phyloP scores from a whole-genome alignment of 2,329 filamentous ascomycete species.

The Fusarium buxicola region DNA sequence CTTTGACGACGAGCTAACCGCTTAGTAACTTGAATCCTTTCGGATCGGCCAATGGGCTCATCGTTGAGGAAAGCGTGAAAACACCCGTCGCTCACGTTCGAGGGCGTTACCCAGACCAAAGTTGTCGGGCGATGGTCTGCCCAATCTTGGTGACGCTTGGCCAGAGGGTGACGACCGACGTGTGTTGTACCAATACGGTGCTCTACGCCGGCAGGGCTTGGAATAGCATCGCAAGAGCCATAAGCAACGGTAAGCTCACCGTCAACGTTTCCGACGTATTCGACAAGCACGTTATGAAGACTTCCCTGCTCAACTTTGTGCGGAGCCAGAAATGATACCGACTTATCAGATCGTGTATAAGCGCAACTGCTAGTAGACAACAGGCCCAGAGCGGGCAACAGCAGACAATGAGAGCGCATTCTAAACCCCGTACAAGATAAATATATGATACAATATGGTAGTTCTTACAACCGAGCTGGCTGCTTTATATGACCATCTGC shows the following conservation, averaged over 20 bases:
- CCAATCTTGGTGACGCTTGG: constrained; percentile 35
- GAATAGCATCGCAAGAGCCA: constrained; percentile 27
- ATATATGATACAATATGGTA: no score
- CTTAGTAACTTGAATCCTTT: constrained; percentile 26
- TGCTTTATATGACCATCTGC: no score
- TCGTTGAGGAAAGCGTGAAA: constrained; percentile 38
- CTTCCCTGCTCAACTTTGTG: constrained; percentile 4
- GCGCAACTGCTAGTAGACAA: background rate
- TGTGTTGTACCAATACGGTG: constrained; percentile 39
- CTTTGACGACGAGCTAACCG: constrained; percentile 10
- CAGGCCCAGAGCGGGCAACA: background rate
- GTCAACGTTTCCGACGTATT: constrained; percentile 34
- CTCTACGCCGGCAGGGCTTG: constrained; percentile 2
- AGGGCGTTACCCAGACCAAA: constrained; percentile 39
- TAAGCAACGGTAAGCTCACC: constrained; percentile 35
- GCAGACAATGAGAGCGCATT: background rate
- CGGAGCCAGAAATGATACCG: background rate
- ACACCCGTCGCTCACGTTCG: constrained; percentile 24
- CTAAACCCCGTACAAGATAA: background rate
- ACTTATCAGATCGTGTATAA: background rate
- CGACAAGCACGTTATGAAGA: constrained; percentile 37
- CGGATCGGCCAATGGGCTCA: constrained; percentile 34
- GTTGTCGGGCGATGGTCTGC: constrained; percentile 27
- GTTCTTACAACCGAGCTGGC: no score
- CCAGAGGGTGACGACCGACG: constrained; percentile 36